Evolutionary conservation across 805 yeast species (phyloP).

Genomic region (Jamesozyma hellenica): DNA sequence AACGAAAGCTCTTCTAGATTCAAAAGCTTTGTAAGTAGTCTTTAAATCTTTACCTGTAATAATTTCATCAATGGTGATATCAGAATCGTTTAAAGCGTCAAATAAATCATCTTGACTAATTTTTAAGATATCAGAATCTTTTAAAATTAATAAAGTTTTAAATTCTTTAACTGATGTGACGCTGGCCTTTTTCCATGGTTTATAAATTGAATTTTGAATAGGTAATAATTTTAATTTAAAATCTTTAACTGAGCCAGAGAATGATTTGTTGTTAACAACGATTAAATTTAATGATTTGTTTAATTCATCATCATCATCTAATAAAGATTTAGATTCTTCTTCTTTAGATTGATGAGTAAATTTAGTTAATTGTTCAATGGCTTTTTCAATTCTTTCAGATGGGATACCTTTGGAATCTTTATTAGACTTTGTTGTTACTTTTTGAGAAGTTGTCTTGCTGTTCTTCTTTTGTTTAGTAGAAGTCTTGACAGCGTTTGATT

Average conservation of each 20-base stretch:
- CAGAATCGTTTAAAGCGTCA: slow-evolving; percentile 49
- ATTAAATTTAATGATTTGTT: slow-evolving; percentile 44
- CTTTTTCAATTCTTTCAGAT: slow-evolving; percentile 34
- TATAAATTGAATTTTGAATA: slow-evolving; percentile 29
- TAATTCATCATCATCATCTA: slow-evolving; percentile 49
- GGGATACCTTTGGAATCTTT: slow-evolving; percentile 14
- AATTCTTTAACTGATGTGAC: slow-evolving; percentile 28
- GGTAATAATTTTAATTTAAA: slow-evolving; percentile 45
- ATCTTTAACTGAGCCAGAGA: slow-evolving; percentile 41
- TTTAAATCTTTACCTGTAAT: slow-evolving; percentile 67
- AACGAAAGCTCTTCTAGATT: slow-evolving; percentile 69
- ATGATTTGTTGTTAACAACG: slow-evolving; percentile 55
- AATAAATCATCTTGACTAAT: slow-evolving; percentile 42
- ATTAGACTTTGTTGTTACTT: background rate
- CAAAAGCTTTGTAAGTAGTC: slow-evolving; percentile 79
- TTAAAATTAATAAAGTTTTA: slow-evolving; percentile 31
- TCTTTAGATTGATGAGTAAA: slow-evolving; percentile 29
- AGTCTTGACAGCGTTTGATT: slow-evolving; percentile 10
- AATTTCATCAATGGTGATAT: slow-evolving; percentile 35
- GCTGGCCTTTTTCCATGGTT: slow-evolving; percentile 24
- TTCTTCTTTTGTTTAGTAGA: slow-evolving; percentile 14
- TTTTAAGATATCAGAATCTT: slow-evolving; percentile 31
- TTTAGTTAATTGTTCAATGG: slow-evolving; percentile 56
- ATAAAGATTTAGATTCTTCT: slow-evolving; percentile 31
- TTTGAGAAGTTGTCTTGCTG: slow-evolving; percentile 2